A percentile compares a stretch with the other conserved stretches of the same genome.
These are phyloP conservation scores for Crepidotus variabilis DNA, from an alignment of 768 basidiomycete species.

Conservation along the genomic window DNA sequence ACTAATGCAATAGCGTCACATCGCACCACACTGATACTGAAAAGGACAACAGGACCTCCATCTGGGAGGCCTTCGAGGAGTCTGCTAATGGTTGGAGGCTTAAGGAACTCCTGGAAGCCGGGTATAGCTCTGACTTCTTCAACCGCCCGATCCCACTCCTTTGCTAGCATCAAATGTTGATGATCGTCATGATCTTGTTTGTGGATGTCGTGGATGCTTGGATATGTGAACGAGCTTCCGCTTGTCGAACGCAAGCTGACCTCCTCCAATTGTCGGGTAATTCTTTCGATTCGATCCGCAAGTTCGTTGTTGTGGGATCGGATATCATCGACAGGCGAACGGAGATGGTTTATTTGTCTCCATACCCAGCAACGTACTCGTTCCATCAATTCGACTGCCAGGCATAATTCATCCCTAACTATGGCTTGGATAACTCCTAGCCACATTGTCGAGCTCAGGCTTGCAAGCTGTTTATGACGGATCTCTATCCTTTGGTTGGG, in stretches of 20 bases:
- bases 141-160: conserved; percentile 7
- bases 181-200: too few relatives aligned
- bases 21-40: conserved; percentile 12
- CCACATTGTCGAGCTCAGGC: conserved; percentile 1
- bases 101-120: conserved; percentile 13
- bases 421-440: conserved; percentile 10
- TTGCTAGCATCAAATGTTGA: conserved; percentile 2
- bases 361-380: conserved; percentile 23
- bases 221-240: not conserved
- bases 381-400: conserved; percentile 24
- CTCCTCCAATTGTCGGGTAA: not conserved
- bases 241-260: too few relatives aligned
- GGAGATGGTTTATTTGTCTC: conserved; percentile 20
- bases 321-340: conserved; percentile 21
- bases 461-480: conserved; percentile 6
- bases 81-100: conserved; percentile 7
- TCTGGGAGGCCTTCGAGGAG: conserved; percentile 8
- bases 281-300: conserved; percentile 5
- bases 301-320: conserved; percentile 1
- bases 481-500: conserved; percentile 10
- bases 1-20: conserved; percentile 21
- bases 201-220: too few relatives aligned
- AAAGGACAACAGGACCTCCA: conserved; percentile 14
- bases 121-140: conserved; percentile 11
- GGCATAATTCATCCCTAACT: conserved; percentile 1